These are phyloP conservation scores for Thelephora aurantiotincta DNA, from an alignment of 768 basidiomycete species.

Conservation along the genomic window DNA sequence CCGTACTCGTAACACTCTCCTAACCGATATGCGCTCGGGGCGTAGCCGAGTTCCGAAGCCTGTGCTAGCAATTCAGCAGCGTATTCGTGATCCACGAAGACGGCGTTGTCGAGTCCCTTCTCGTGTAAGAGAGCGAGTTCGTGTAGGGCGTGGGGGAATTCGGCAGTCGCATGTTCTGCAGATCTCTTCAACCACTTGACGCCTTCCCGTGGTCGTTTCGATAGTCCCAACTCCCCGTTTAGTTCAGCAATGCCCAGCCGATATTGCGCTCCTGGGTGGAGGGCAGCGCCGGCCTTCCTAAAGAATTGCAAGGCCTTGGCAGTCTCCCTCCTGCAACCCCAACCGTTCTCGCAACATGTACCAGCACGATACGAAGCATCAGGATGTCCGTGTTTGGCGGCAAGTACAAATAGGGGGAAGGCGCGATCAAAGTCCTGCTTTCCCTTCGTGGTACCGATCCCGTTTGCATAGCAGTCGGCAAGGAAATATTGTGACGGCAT, in stretches of 20 bases:
- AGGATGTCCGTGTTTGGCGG: constrained; percentile 93
- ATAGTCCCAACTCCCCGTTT: constrained; percentile 83
- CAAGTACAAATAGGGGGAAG: constrained; percentile 89
- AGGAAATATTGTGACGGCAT: constrained; percentile 94
- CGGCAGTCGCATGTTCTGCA: constrained; percentile 85
- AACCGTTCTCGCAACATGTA: constrained; percentile 97
- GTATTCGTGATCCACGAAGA: constrained; percentile 95
- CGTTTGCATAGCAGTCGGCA: constrained; percentile 96
- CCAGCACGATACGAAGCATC: constrained; percentile 93
- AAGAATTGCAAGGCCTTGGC: constrained; percentile 89
- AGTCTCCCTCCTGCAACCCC: constrained; percentile 90
- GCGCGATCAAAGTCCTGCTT: constrained; percentile 96
- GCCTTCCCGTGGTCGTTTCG: constrained; percentile 85
- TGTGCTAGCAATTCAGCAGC: constrained; percentile 89
- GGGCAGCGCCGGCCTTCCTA: constrained; percentile 81
- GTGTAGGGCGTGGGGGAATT: constrained; percentile 93
- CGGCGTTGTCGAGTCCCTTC: constrained; percentile 93
- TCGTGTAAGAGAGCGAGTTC: constrained; percentile 91
- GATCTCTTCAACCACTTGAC: constrained; percentile 98
- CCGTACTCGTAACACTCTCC: constrained; percentile 99
- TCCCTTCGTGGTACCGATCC: constrained; percentile 83
- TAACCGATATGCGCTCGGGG: constrained; percentile 87
- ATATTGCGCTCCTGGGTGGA: constrained; percentile 93
- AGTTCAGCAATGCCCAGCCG: constrained; percentile 92
- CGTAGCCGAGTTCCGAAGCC: constrained; percentile 91